These are phyloP conservation scores for Termitomyces sp. DNA, from an alignment of 768 basidiomycete species.

Conservation along the genomic window DNA sequence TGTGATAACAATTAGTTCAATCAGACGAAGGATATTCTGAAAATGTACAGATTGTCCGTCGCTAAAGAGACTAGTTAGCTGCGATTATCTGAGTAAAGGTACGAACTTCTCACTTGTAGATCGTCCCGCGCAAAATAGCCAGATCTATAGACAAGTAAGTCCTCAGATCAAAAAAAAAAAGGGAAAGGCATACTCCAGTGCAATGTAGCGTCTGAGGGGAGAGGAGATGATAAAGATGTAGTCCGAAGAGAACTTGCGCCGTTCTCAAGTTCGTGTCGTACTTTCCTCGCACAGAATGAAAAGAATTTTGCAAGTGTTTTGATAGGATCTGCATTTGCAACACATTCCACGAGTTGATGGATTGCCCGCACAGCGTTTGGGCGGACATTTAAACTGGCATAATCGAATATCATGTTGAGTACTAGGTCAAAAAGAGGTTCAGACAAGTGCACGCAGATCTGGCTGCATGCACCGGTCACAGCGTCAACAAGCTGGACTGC, in stretches of 20 bases:
- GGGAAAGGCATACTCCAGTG: constrained; percentile 68
- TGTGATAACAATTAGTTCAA: constrained; percentile 20
- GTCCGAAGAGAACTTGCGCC: constrained; percentile 75
- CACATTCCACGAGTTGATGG: constrained; percentile 79
- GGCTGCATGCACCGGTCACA: constrained; percentile 68
- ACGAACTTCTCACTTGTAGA: constrained; percentile 56
- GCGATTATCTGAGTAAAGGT: not conserved
- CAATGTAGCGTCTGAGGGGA: constrained; percentile 78
- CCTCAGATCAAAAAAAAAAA: not conserved
- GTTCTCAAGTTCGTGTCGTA: constrained; percentile 72
- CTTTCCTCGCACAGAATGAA: constrained; percentile 64
- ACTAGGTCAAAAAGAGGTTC: constrained; percentile 74
- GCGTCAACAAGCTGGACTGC: constrained; percentile 72
- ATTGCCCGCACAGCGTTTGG: constrained; percentile 84
- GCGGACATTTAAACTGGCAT: constrained; percentile 74
- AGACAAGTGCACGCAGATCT: constrained; percentile 71
- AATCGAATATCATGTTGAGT: constrained; percentile 78
- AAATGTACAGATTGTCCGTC: constrained; percentile 55
- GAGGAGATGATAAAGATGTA: constrained; percentile 60
- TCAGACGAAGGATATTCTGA: not conserved
- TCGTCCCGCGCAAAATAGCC: constrained; percentile 71
- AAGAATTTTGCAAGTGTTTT: constrained; percentile 80
- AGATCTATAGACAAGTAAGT: constrained; percentile 40
- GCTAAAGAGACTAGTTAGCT: constrained; percentile 20
- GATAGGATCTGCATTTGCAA: constrained; percentile 71